A percentile compares a stretch with the other conserved stretches of the same genome.
These are phyloP conservation scores for Trichoderma sp. DNA, from an alignment of 2,329 filamentous ascomycete genomes.

Conservation along the genomic window DNA sequence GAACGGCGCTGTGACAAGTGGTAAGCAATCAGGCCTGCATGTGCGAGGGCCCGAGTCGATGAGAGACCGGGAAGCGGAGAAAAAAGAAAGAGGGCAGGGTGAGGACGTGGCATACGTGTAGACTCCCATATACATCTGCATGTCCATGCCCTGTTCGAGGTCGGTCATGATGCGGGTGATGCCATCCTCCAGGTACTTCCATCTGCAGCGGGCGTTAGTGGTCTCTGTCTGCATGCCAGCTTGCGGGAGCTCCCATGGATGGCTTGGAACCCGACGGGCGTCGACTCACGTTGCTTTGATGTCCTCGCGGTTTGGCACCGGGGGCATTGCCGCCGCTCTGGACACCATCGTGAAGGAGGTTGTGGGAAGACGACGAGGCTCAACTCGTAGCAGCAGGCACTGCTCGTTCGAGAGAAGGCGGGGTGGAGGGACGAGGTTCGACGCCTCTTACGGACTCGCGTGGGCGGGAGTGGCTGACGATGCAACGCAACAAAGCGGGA, in stretches of 20 bases:
- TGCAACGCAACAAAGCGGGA: not conserved
- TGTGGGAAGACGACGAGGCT: not conserved
- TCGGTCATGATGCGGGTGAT: conserved; percentile 94
- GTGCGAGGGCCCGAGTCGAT: not conserved
- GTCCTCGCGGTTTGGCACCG: conserved; percentile 63
- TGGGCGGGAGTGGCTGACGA: conserved; percentile 11
- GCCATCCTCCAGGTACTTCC: conserved; percentile 84
- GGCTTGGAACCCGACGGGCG: not conserved
- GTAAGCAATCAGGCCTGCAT: conserved; percentile 42
- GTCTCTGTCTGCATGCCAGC: not conserved
- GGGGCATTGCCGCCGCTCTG: conserved; percentile 54
- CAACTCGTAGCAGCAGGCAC: not conserved
- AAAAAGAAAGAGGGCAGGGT: not conserved
- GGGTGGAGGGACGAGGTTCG: conserved; percentile 22
- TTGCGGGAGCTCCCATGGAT: not conserved
- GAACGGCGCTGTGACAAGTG: conserved; percentile 67
- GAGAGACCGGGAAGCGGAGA: too few relatives aligned
- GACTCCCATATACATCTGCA: conserved; percentile 95
- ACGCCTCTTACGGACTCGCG: conserved; percentile 26
- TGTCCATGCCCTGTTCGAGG: conserved; percentile 88
- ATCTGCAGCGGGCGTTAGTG: conserved; percentile 56
- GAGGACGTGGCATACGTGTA: conserved; percentile 68
- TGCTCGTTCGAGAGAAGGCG: conserved; percentile 18
- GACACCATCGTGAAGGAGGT: conserved; percentile 38
- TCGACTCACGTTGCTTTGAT: conserved; percentile 53